Percentiles rank a stretch among this genome's conserved stretches.
Evolutionary conservation across 2,329 filamentous ascomycete genomes (phyloP).

Genomic region (Aureobasidium sp.): DNA sequence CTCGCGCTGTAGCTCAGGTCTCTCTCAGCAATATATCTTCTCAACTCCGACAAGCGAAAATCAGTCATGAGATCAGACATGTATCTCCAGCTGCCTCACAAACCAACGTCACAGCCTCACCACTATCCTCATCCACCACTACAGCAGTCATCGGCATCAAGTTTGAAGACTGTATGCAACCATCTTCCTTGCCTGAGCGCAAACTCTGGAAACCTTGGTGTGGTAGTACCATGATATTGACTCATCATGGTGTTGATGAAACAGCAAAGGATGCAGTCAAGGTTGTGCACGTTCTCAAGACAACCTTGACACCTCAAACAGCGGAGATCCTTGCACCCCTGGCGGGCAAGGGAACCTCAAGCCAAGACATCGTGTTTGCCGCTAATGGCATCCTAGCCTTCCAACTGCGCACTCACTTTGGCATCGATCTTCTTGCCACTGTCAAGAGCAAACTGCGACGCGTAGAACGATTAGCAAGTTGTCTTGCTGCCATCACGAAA

Average conservation of each 20-base stretch:
- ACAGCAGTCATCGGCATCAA: conserved; percentile 16
- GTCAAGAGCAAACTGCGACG: conserved; percentile 56
- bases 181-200: neutral
- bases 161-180: conserved; percentile 12
- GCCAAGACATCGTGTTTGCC: conserved; percentile 58
- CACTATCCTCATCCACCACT: conserved; percentile 13
- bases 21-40: conserved; percentile 25
- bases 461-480: conserved; percentile 64
- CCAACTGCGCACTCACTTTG: conserved; percentile 52
- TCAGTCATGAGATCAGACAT: conserved; percentile 20
- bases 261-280: conserved; percentile 1
- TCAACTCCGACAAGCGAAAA: conserved; percentile 21
- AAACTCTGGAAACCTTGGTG: conserved; percentile 10
- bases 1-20: conserved; percentile 32
- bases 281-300: conserved; percentile 36
- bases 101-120: conserved; percentile 15
- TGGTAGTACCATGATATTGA: conserved; percentile 21
- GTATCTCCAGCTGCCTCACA: neutral
- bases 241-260: conserved; percentile 20
- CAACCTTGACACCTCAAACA: conserved; percentile 30
- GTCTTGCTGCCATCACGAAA: conserved; percentile 58
- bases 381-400: conserved; percentile 57
- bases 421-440: conserved; percentile 51
- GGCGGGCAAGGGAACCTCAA: conserved; percentile 35
- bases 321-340: conserved; percentile 34